Conservation (phyloP, 2,329 filamentous ascomycete genomes). For the Elsinoe batatas region DNA sequence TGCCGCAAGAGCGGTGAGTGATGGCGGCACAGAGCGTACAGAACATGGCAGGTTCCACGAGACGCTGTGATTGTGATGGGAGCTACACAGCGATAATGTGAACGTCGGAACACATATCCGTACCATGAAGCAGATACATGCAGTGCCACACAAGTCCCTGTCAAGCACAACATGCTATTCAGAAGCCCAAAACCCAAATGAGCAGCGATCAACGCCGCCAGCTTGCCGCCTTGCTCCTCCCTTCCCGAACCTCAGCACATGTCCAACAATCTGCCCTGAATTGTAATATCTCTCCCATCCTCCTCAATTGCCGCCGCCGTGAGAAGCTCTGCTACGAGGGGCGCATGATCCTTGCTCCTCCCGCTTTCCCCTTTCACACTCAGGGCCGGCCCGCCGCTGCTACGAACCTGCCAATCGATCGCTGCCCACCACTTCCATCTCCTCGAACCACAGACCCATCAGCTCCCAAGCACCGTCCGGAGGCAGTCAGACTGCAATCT, state of each 20-base stretch:
- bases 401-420: conserved; percentile 11
- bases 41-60: conserved; percentile 1
- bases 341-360: conserved; percentile 8
- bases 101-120: background rate
- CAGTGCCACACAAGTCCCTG: background rate
- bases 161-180: background rate
- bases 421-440: conserved; percentile 2
- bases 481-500: conserved; percentile 3
- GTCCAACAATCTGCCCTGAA: background rate
- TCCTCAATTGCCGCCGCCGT: conserved; percentile 2
- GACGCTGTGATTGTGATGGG: background rate
- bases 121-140: background rate
- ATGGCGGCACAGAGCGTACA: background rate
- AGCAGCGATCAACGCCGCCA: conserved; percentile 4
- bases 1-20: background rate
- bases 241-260: background rate
- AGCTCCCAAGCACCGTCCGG: conserved; percentile 4
- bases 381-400: conserved; percentile 8
- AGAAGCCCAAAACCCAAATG: background rate
- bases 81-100: background rate
- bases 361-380: conserved; percentile 6
- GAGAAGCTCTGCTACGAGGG: conserved; percentile 4
- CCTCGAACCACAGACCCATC: conserved; percentile 4
- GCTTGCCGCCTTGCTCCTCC: background rate
- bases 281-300: background rate